Percentiles rank a stretch among this genome's conserved stretches.
Evolutionary conservation across 495 filamentous ascomycete genomes (phyloP).

Genomic region (Xylaria intraflava): DNA sequence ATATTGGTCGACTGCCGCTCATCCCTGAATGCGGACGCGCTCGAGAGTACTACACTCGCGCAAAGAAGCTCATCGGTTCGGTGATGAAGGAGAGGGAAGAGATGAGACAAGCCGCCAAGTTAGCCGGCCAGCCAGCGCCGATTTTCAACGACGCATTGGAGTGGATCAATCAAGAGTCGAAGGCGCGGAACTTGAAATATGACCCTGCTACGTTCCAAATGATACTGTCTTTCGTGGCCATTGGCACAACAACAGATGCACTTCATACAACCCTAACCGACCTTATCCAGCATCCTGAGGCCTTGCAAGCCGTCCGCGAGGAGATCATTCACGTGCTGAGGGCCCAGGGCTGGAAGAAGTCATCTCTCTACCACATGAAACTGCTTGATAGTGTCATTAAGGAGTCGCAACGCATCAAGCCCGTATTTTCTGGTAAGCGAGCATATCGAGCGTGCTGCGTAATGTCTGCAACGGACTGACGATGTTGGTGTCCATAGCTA

Average conservation of each 20-base stretch:
- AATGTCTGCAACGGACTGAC: not conserved
- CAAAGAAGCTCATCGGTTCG: constrained; percentile 20
- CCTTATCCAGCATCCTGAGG: constrained; percentile 30
- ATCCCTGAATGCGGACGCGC: constrained; percentile 24
- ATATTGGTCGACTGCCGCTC: constrained; percentile 27
- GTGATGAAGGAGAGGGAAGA: constrained; percentile 23
- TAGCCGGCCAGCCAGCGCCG: constrained; percentile 6
- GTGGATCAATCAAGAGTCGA: constrained; percentile 29
- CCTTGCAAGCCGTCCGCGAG: constrained; percentile 28
- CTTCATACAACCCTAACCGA: constrained; percentile 31
- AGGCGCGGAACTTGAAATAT: constrained; percentile 12
- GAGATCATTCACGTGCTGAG: constrained; percentile 31
- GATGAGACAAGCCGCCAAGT: constrained; percentile 12
- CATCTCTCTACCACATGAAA: constrained; percentile 46
- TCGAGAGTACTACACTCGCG: constrained; percentile 15
- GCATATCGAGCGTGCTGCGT: not conserved
- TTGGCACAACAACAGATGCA: constrained; percentile 35
- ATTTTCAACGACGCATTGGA: constrained; percentile 30
- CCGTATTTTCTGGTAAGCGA: constrained; percentile 27
- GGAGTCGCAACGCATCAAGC: constrained; percentile 39
- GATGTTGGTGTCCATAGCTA: not conserved
- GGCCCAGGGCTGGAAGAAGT: constrained; percentile 39
- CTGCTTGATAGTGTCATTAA: constrained; percentile 47
- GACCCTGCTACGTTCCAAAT: constrained; percentile 27
- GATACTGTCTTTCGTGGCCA: constrained; percentile 20